Conservation (phyloP, 805 yeast genomes). For the Yamadazyma laniorum region DNA sequence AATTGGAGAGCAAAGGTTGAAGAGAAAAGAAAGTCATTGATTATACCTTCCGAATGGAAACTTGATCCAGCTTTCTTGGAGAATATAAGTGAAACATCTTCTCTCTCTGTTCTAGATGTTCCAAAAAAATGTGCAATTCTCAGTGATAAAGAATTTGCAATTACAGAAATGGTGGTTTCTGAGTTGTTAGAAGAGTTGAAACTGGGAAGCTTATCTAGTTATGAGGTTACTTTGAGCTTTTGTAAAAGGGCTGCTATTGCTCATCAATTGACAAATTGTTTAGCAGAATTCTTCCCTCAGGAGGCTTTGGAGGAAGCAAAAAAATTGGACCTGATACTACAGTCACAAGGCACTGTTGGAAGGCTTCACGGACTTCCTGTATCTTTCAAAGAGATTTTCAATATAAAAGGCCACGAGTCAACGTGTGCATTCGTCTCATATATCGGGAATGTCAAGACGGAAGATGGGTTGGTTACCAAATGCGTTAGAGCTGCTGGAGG, state of each 20-base stretch:
- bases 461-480: slow-evolving; percentile 39
- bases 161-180: background rate
- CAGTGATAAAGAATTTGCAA: background rate
- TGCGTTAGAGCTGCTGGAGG: slow-evolving; percentile 49
- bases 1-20: no score
- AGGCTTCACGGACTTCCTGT: slow-evolving; percentile 29
- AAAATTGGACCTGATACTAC: slow-evolving; percentile 23
- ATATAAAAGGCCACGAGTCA: slow-evolving; percentile 48
- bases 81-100: no score
- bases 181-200: background rate
- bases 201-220: background rate
- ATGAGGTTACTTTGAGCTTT: slow-evolving; percentile 37
- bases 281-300: slow-evolving; percentile 33
- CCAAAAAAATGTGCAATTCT: background rate
- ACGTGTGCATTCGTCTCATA: slow-evolving; percentile 49
- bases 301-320: slow-evolving; percentile 24
- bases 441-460: slow-evolving; percentile 33
- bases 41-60: no score
- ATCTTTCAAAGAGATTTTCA: slow-evolving; percentile 43
- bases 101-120: no score
- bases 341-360: slow-evolving; percentile 20
- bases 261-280: slow-evolving; percentile 49
- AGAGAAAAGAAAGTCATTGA: no score
- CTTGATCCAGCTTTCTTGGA: no score
- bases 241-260: slow-evolving; percentile 58